phyloP scores from a whole-genome alignment of 2,329 filamentous ascomycete species.

The Aspergillus neotritici region DNA sequence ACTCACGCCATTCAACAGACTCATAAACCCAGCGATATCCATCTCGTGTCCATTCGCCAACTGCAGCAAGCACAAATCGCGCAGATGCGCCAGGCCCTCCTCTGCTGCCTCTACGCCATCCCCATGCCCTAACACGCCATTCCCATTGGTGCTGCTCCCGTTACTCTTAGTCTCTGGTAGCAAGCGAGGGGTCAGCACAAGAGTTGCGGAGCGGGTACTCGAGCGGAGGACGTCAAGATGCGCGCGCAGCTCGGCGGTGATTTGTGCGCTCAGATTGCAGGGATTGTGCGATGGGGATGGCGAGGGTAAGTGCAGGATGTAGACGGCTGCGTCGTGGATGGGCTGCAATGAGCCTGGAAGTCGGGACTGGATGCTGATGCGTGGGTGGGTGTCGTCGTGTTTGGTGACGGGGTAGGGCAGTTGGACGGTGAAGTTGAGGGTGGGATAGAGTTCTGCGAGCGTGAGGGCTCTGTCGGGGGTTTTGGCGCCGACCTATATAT shows the following conservation, averaged over 20 bases:
- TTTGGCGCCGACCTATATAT: constrained; percentile 3
- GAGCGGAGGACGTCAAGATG: constrained; percentile 31
- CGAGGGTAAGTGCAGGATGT: constrained; percentile 27
- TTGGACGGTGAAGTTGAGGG: constrained; percentile 7
- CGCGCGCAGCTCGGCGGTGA: constrained; percentile 25
- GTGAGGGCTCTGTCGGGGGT: constrained; percentile 3
- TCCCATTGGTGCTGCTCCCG: too few species aligned
- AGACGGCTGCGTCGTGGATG: constrained; percentile 27
- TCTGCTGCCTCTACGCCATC: too few species aligned
- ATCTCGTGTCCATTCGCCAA: constrained; percentile 24
- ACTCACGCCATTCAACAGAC: constrained; percentile 21
- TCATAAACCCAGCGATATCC: constrained; percentile 25
- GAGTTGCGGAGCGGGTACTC: constrained; percentile 16
- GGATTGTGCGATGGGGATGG: constrained; percentile 7
- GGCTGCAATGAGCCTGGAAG: constrained; percentile 2
- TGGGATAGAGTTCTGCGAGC: constrained; percentile 5
- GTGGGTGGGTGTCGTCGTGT: constrained; percentile 3
- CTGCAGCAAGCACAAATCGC: constrained; percentile 28
- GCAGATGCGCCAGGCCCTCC: constrained; percentile 20
- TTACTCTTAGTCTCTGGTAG: constrained; percentile 21
- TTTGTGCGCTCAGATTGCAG: constrained; percentile 8
- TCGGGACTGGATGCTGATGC: constrained; percentile 6
- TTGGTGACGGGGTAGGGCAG: constrained; percentile 1
- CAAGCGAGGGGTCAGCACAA: constrained; percentile 25
- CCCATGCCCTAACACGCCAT: too few species aligned